These are phyloP conservation scores for Myriangium duriaei DNA, from an alignment of 2,329 filamentous ascomycete species.

Conservation along the genomic window DNA sequence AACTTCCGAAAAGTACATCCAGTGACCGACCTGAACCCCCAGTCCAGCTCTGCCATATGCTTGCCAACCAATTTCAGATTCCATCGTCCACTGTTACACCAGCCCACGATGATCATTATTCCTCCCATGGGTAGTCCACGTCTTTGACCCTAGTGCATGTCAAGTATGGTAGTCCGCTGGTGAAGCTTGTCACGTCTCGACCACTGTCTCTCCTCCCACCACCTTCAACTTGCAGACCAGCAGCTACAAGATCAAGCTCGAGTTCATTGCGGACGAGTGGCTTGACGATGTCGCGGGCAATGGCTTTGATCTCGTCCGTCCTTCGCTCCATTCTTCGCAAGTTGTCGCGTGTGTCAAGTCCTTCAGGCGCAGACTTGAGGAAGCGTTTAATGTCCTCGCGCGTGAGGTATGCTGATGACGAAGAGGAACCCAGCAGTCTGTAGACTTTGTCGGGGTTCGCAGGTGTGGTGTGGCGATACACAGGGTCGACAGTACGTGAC, in stretches of 20 bases:
- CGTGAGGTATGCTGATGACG: conserved; percentile 52
- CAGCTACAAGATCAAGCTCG: conserved; percentile 54
- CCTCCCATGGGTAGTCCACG: conserved; percentile 48
- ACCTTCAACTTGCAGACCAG: background rate
- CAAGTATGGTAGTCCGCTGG: conserved; percentile 39
- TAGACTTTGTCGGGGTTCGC: conserved; percentile 43
- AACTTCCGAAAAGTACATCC: no score
- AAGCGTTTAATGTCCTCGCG: conserved; percentile 89
- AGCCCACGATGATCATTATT: conserved; percentile 10
- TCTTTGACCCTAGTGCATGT: conserved; percentile 50
- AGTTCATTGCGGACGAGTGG: conserved; percentile 78
- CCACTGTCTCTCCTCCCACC: conserved; percentile 22
- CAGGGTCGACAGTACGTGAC: background rate
- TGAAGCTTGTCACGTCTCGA: conserved; percentile 14
- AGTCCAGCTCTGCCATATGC: no score
- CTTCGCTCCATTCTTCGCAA: conserved; percentile 73
- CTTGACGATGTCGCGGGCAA: conserved; percentile 70
- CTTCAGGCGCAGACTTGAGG: conserved; percentile 65
- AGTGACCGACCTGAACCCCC: no score
- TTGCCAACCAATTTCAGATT: no score
- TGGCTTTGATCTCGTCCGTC: conserved; percentile 75
- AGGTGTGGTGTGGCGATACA: conserved; percentile 20
- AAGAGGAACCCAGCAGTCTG: conserved; percentile 54
- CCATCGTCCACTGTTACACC: no score
- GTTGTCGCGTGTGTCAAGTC: conserved; percentile 72